Evolutionary conservation across 192 early-diverging fungal species (phyloP).

Genomic region (Diversispora epigaea): DNA sequence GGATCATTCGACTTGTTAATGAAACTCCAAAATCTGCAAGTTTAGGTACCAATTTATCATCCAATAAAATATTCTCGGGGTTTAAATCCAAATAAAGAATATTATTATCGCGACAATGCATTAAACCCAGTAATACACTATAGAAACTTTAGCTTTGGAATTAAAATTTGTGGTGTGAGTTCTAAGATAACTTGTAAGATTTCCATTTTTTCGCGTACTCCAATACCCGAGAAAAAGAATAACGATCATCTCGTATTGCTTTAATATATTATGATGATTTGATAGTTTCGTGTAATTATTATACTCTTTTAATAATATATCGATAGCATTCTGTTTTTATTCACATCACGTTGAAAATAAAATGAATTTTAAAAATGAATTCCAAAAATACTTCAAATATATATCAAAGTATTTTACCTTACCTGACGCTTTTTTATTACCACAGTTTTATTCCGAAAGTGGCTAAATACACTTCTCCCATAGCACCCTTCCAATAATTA

Average conservation of each 20-base stretch:
- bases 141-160: constrained; percentile 17
- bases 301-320: constrained; percentile 26
- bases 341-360: not conserved
- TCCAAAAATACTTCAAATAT: not conserved
- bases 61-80: constrained; percentile 27
- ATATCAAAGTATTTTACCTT: not conserved
- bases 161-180: constrained; percentile 7
- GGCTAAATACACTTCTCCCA: constrained; percentile 24
- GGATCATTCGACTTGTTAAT: constrained; percentile 15
- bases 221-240: constrained; percentile 22
- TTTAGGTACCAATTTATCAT: constrained; percentile 10
- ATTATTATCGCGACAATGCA: constrained; percentile 32
- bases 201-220: constrained; percentile 30
- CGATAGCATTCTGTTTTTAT: not conserved
- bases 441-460: constrained; percentile 1
- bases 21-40: constrained; percentile 31
- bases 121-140: constrained; percentile 8
- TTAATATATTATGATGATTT: constrained; percentile 24
- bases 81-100: constrained; percentile 27
- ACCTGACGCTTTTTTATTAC: constrained; percentile 29
- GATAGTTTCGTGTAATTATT: constrained; percentile 24
- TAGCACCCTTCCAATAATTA: constrained; percentile 20
- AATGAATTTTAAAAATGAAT: not conserved
- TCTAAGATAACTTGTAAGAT: constrained; percentile 30
- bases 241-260: constrained; percentile 16